Evolutionary conservation across 495 filamentous ascomycete species (phyloP).

Genomic region (Penicillium parvum): DNA sequence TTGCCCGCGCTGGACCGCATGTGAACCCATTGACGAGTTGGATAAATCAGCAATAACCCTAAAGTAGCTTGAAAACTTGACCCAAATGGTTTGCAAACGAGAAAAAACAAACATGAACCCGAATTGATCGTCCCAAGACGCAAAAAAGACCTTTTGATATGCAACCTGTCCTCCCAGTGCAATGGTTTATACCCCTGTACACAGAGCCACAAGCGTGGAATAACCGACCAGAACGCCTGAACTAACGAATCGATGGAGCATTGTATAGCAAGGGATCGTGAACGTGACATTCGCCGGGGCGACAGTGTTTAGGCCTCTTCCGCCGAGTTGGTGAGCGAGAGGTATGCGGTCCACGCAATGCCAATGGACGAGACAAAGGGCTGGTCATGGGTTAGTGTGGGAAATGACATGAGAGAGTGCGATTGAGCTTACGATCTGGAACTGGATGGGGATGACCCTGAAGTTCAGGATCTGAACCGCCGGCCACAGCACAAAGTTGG

Average conservation of each 20-base stretch:
- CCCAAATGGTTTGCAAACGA: background rate
- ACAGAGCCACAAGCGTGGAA: slow-evolving; percentile 9
- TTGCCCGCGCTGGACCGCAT: background rate
- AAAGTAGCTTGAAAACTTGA: background rate
- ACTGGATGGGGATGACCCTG: slow-evolving; percentile 88
- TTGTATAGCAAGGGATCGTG: slow-evolving; percentile 14
- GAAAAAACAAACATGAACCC: slow-evolving; percentile 7
- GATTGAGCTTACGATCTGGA: slow-evolving; percentile 77
- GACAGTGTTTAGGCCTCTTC: slow-evolving; percentile 51
- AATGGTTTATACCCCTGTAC: slow-evolving; percentile 12
- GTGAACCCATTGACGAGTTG: slow-evolving; percentile 4
- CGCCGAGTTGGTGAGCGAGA: slow-evolving; percentile 87
- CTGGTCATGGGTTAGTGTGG: slow-evolving; percentile 40
- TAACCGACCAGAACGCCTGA: slow-evolving; percentile 15
- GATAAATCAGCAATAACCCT: background rate
- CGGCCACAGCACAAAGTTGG: slow-evolving; percentile 95
- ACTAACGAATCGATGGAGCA: slow-evolving; percentile 4
- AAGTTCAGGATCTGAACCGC: slow-evolving; percentile 97
- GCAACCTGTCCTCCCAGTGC: slow-evolving; percentile 14
- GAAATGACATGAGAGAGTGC: background rate
- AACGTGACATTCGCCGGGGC: slow-evolving; percentile 12
- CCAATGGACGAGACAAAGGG: slow-evolving; percentile 95
- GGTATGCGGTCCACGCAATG: slow-evolving; percentile 99
- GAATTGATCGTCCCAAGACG: slow-evolving; percentile 5
- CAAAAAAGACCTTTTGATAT: slow-evolving; percentile 15